Conservation (phyloP, 805 yeast species). For the Metschnikowia continentalis region DNA sequence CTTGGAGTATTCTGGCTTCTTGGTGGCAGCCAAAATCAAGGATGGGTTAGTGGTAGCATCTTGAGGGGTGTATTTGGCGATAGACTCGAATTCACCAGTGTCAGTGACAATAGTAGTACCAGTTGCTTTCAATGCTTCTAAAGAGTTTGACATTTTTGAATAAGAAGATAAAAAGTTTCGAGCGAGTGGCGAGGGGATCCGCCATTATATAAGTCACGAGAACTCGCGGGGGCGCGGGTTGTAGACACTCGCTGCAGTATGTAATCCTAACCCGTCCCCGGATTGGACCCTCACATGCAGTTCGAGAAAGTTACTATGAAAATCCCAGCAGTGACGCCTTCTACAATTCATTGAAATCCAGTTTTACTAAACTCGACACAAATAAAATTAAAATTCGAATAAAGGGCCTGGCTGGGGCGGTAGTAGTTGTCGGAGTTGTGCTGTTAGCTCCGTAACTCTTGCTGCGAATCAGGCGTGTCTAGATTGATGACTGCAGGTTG, state of each 20-base stretch:
- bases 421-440: neutral
- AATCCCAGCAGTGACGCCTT: too few relatives aligned
- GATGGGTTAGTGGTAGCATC: slow-evolving; percentile 99
- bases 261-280: neutral
- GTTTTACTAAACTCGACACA: neutral
- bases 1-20: slow-evolving; percentile 82
- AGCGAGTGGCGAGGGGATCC: slow-evolving; percentile 3
- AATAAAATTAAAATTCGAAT: neutral
- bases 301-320: neutral
- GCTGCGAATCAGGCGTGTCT: slow-evolving; percentile 8
- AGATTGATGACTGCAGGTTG: neutral
- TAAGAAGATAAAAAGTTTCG: neutral
- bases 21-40: slow-evolving; percentile 90
- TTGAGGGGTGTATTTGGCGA: slow-evolving; percentile 97
- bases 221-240: slow-evolving; percentile 8
- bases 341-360: neutral
- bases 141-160: slow-evolving; percentile 49
- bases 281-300: neutral
- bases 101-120: slow-evolving; percentile 98
- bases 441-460: neutral
- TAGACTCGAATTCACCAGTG: slow-evolving; percentile 97
- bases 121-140: slow-evolving; percentile 89
- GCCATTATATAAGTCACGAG: neutral
- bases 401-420: neutral
- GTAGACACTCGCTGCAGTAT: slow-evolving; percentile 13